A percentile compares a stretch with the other conserved stretches of the same genome.
Evolutionary conservation across 495 filamentous ascomycete genomes (phyloP).

Genomic region (Tuber umbilicatum): DNA sequence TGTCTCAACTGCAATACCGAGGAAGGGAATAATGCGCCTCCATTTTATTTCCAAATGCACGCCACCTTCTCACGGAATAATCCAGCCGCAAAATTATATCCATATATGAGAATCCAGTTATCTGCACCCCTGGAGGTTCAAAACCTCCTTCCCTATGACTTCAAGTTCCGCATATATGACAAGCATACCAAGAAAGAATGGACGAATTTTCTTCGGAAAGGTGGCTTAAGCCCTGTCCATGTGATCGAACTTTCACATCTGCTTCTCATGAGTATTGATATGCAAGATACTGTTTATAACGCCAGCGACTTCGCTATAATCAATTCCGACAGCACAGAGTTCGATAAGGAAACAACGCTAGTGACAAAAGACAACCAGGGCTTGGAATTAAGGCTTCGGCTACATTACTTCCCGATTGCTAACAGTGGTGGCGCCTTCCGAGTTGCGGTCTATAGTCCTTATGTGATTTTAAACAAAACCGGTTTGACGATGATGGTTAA

Average conservation of each 20-base stretch:
- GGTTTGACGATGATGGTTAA: conserved; percentile 82
- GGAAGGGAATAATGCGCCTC: conserved; percentile 63
- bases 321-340: conserved; percentile 82
- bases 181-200: conserved; percentile 96
- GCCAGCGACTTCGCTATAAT: conserved; percentile 94
- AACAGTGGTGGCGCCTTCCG: conserved; percentile 94
- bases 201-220: conserved; percentile 95
- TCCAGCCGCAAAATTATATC: conserved; percentile 74
- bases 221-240: conserved; percentile 92
- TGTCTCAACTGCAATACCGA: conserved; percentile 84
- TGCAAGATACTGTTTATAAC: conserved; percentile 92
- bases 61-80: conserved; percentile 73
- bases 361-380: conserved; percentile 75
- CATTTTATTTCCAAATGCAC: conserved; percentile 95
- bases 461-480: conserved; percentile 91
- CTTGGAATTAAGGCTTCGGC: conserved; percentile 67
- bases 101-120: conserved; percentile 86
- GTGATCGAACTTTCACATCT: conserved; percentile 93
- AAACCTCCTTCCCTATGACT: conserved; percentile 91
- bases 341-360: conserved; percentile 72
- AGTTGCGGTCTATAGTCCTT: conserved; percentile 85
- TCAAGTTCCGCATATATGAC: conserved; percentile 98
- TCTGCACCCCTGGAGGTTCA: conserved; percentile 89
- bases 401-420: conserved; percentile 89
- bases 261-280: conserved; percentile 80